These are phyloP conservation scores for Kluyveromyces sp. DNA, from an alignment of 1,139 yeast species.

Conservation along the genomic window DNA sequence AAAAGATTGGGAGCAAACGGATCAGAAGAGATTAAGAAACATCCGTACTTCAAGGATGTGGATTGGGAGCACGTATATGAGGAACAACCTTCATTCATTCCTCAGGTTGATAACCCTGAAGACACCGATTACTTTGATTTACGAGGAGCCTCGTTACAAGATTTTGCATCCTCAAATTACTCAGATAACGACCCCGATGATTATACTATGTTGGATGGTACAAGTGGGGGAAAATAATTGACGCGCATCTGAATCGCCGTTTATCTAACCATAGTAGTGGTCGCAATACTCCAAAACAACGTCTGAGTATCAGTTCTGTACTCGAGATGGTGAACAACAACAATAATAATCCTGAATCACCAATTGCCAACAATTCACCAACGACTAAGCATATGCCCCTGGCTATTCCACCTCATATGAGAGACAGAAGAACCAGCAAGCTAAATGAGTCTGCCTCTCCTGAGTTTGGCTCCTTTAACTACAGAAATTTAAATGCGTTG, in stretches of 20 bases:
- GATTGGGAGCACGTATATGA: slow-evolving; percentile 71
- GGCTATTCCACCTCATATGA: slow-evolving; percentile 47
- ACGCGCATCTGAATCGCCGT: slow-evolving; percentile 3
- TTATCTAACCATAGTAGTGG: slow-evolving; percentile 20
- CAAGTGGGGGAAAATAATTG: not conserved
- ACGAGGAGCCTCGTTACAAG: slow-evolving; percentile 73
- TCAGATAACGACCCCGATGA: slow-evolving; percentile 28
- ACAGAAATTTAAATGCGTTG: slow-evolving; percentile 78
- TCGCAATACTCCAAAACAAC: slow-evolving; percentile 17
- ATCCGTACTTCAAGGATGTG: slow-evolving; percentile 66
- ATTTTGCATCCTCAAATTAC: slow-evolving; percentile 50
- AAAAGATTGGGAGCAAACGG: slow-evolving; percentile 70
- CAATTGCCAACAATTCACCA: slow-evolving; percentile 23
- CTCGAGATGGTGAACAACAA: slow-evolving; percentile 20
- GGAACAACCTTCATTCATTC: slow-evolving; percentile 79
- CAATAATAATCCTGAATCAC: slow-evolving; percentile 12
- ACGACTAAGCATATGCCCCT: slow-evolving; percentile 34
- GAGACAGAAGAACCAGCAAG: slow-evolving; percentile 61
- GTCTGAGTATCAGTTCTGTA: slow-evolving; percentile 26
- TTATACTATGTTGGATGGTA: slow-evolving; percentile 5
- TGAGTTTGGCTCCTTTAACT: slow-evolving; percentile 91
- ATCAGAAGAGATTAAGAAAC: slow-evolving; percentile 67
- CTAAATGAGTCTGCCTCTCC: slow-evolving; percentile 50
- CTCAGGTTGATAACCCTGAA: slow-evolving; percentile 71
- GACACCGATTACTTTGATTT: slow-evolving; percentile 86